Evolutionary conservation across 345 rosid species (phyloP), one percentile per base, ranked within the genome.

Genomic region (Murraya paniculata): DNA sequence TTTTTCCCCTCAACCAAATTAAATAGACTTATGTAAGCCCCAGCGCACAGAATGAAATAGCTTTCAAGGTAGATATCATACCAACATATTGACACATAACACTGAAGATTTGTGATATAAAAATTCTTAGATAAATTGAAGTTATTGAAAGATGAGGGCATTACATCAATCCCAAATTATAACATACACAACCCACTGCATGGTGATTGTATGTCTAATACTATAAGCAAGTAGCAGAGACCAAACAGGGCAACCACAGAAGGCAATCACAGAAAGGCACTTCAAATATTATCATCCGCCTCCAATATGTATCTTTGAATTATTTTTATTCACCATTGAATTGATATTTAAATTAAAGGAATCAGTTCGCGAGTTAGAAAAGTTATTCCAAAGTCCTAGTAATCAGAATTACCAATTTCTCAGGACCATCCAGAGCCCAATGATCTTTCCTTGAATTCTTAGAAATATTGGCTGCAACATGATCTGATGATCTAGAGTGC

Each of bases 401-500:
- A 21, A 38, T 30, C 77, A 75, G 45, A 72, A 90, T 89, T 77
- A 96, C 99, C 95, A 82, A 22, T 84, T 89, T 90, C 79, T 92
- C 93, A 50, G 91, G 66, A 78, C 84, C 91, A 84, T 87, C 91
- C 67, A 85, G 82, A 76, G 79, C 77, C 88, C 90, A 87, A 33
- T 2, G 76, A 68, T 89, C 97, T 76, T 86, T 90, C 83, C 87
- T 88, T 21, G 88, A 74, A 82, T 80, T 82, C 61, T 62, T 77
- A 45, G 91, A 76, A 75, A 85, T 72, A 78, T 65, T 81, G 74
- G 84, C 75, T 64, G 82, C 82, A 77, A 87, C 91, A n/a, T 87
- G 87, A 80, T 90, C 92, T 18, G 90, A 82, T 73, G 88, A 78
- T 79, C 95, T 87, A 71, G 97, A 86, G 75, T 89, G 95, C 89